Conservation (phyloP, 805 yeast genomes). For the Ogataea saltuana region DNA sequence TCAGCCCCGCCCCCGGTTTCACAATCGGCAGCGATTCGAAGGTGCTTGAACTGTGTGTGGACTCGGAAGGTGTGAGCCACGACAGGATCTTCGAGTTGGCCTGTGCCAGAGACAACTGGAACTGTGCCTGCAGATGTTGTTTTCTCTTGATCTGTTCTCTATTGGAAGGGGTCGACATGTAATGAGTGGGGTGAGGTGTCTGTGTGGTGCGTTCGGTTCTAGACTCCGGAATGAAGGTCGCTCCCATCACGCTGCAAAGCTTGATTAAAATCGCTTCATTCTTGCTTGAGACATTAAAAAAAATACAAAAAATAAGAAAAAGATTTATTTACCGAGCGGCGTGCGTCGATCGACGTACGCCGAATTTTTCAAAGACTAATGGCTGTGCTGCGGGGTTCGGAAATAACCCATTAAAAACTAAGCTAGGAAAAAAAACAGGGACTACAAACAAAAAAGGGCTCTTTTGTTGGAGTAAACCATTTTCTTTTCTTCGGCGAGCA, state of each 20-base stretch:
- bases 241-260: no score
- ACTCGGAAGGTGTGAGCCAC: conserved; percentile 38
- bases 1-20: conserved; percentile 34
- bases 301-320: conserved; percentile 1
- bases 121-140: conserved; percentile 47
- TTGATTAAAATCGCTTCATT: no score
- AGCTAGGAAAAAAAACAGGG: no score
- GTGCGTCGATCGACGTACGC: conserved; percentile 8
- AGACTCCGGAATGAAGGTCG: no score
- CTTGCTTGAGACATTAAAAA: no score
- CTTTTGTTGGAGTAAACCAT: no score
- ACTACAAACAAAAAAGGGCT: no score
- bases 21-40: conserved; percentile 29
- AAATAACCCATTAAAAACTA: no score
- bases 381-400: no score
- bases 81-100: conserved; percentile 38
- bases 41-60: no score
- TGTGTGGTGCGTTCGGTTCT: neutral
- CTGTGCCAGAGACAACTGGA: conserved; percentile 44
- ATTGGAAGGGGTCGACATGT: conserved; percentile 22
- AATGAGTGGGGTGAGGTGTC: neutral
- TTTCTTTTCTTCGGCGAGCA: no score
- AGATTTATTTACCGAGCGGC: neutral
- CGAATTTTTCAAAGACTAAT: no score
- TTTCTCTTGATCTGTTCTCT: conserved; percentile 47